Evolutionary conservation across 768 basidiomycete genomes (phyloP).

Genomic region (Cyathus striatus): DNA sequence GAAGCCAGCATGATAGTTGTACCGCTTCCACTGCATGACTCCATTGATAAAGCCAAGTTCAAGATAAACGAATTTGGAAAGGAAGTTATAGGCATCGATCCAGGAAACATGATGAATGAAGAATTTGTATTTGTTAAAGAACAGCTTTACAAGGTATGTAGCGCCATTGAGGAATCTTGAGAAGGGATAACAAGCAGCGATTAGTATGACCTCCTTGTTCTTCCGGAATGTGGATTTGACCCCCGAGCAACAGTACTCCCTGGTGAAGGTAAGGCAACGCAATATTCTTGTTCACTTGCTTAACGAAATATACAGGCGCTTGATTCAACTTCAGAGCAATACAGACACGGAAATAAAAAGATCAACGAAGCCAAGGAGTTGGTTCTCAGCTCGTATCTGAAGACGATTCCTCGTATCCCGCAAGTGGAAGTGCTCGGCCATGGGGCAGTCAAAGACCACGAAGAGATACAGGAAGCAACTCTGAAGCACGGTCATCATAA

Average conservation of each 20-base stretch:
- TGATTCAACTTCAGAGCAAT: conserved; percentile 54
- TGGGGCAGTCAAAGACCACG: conserved; percentile 73
- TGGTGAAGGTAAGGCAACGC: background rate
- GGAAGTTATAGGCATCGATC: conserved; percentile 66
- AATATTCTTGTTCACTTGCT: conserved; percentile 2
- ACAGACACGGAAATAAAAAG: conserved; percentile 90
- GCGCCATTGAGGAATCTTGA: background rate
- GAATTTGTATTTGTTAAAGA: conserved; percentile 62
- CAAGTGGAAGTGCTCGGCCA: conserved; percentile 94
- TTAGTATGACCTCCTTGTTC: conserved; percentile 68
- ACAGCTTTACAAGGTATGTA: conserved; percentile 18
- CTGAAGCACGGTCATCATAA: conserved; percentile 85
- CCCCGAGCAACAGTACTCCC: conserved; percentile 78
- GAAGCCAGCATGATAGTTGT: conserved; percentile 4
- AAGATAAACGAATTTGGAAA: conserved; percentile 53
- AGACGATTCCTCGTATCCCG: conserved; percentile 83
- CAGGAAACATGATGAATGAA: conserved; percentile 51
- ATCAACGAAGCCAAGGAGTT: conserved; percentile 69
- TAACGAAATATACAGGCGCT: conserved; percentile 52
- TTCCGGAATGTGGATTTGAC: conserved; percentile 66
- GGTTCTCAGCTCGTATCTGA: conserved; percentile 84
- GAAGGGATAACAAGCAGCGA: background rate
- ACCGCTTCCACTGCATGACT: conserved; percentile 62
- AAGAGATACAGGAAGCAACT: conserved; percentile 70
- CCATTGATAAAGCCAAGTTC: conserved; percentile 67